A percentile compares a stretch with the other conserved stretches of the same genome.
Conservation (phyloP, 2,329 filamentous ascomycete genomes). For the Penicillium fuscoglaucum region DNA sequence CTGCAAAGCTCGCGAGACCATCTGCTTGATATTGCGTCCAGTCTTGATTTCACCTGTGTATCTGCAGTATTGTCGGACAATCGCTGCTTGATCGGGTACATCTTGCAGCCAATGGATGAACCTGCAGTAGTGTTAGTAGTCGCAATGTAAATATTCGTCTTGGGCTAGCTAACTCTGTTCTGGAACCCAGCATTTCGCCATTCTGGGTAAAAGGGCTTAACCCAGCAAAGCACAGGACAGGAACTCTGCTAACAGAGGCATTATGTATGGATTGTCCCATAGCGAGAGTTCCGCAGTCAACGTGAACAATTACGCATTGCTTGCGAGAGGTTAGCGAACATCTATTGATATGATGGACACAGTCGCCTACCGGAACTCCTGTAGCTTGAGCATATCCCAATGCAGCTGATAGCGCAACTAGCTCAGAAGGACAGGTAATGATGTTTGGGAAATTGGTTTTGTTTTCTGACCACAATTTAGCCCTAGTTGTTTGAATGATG, state of each 20-base stretch:
- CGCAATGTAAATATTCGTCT: constrained; percentile 27
- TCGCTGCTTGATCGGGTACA: constrained; percentile 73
- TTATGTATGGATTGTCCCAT: constrained; percentile 78
- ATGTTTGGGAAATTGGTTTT: constrained; percentile 63
- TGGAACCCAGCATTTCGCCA: constrained; percentile 69
- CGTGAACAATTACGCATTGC: constrained; percentile 69
- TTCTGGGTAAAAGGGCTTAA: constrained; percentile 72
- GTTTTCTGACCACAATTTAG: constrained; percentile 6
- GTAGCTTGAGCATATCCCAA: constrained; percentile 73
- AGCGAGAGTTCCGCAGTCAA: constrained; percentile 76
- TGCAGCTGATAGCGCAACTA: constrained; percentile 78
- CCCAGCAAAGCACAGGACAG: constrained; percentile 73
- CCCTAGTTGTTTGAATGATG: neutral
- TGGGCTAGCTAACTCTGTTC: constrained; percentile 61
- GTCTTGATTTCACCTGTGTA: constrained; percentile 80
- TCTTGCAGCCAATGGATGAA: constrained; percentile 78
- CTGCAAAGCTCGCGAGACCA: constrained; percentile 77
- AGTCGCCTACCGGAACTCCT: constrained; percentile 55
- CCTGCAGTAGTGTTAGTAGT: neutral
- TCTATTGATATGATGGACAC: neutral
- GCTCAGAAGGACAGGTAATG: constrained; percentile 77
- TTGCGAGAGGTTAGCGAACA: constrained; percentile 1
- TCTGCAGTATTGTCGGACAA: constrained; percentile 79
- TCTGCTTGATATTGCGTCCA: constrained; percentile 79
- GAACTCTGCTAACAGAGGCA: constrained; percentile 68